phyloP scores from a whole-genome alignment of 768 basidiomycete species.

The Trametes maxima region DNA sequence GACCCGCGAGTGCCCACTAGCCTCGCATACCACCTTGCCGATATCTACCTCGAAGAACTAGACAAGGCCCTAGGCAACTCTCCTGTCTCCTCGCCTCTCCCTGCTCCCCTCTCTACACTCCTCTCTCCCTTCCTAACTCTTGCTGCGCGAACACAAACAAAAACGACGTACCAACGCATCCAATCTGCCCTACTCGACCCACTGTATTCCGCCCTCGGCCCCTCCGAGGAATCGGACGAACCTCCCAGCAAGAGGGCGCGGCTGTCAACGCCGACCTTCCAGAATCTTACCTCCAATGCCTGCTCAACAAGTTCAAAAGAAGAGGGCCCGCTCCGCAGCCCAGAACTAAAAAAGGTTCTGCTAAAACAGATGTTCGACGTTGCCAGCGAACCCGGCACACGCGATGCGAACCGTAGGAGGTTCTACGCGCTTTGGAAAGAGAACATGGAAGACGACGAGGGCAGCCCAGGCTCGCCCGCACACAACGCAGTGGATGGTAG shows the following conservation, averaged over 20 bases:
- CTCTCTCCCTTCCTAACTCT: conserved; percentile 73
- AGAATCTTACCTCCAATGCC: conserved; percentile 54
- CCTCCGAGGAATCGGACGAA: conserved; percentile 40
- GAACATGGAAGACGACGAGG: conserved; percentile 48
- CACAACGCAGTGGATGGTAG: conserved; percentile 18
- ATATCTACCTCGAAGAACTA: conserved; percentile 90
- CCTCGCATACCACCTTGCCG: conserved; percentile 82
- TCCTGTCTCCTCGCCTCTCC: conserved; percentile 32
- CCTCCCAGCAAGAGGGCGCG: conserved; percentile 52
- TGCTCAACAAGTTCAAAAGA: conserved; percentile 46
- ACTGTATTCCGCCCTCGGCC: conserved; percentile 56
- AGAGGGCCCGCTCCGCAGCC: conserved; percentile 41
- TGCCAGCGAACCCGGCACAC: conserved; percentile 73
- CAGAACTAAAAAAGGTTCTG: conserved; percentile 53
- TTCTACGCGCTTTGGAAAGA: conserved; percentile 83
- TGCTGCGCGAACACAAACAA: conserved; percentile 66
- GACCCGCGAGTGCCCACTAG: conserved; percentile 77
- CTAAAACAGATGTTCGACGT: conserved; percentile 68
- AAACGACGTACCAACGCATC: conserved; percentile 71
- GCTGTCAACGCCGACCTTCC: conserved; percentile 42
- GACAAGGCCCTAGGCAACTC: conserved; percentile 57
- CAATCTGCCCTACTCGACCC: conserved; percentile 70
- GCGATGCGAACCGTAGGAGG: conserved; percentile 78
- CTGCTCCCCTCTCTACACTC: conserved; percentile 56
- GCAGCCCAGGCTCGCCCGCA: conserved; percentile 34